phyloP scores from a whole-genome alignment of 805 yeast genomes.

The Yamadazyma tumulicola region DNA sequence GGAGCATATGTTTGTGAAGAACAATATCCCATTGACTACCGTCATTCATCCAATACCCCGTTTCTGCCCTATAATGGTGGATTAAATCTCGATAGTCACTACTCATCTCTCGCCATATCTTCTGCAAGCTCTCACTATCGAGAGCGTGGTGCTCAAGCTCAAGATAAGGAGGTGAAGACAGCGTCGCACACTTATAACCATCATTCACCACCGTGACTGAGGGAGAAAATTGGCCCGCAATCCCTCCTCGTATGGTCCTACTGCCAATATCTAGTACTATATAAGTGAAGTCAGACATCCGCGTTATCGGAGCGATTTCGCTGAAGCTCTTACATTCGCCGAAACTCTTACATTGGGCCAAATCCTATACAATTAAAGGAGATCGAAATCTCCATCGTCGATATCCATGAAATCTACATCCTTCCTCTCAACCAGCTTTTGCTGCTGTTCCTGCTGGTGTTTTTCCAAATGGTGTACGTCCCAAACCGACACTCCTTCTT shows the following conservation, averaged over 20 bases:
- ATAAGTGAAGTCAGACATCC: slow-evolving; percentile 11
- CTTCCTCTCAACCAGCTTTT: slow-evolving; percentile 5
- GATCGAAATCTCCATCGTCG: slow-evolving; percentile 44
- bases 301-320: no score
- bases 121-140: slow-evolving; percentile 11
- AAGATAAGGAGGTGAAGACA: slow-evolving; percentile 17
- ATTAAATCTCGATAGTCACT: slow-evolving; percentile 2
- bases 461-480: slow-evolving; percentile 60
- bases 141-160: slow-evolving; percentile 20
- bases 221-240: slow-evolving; percentile 24
- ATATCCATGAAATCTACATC: slow-evolving; percentile 44
- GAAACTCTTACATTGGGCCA: no score
- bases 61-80: slow-evolving; percentile 7
- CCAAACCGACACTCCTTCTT: slow-evolving; percentile 95
- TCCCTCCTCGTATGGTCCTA: slow-evolving; percentile 19
- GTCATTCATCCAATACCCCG: slow-evolving; percentile 10
- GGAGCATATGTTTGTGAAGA: slow-evolving; percentile 12
- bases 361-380: slow-evolving; percentile 14
- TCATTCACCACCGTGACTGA: slow-evolving; percentile 7
- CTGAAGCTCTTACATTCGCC: not conserved
- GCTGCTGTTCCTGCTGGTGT: slow-evolving; percentile 52
- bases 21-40: slow-evolving; percentile 3
- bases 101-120: not conserved
- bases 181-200: not conserved
- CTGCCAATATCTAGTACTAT: slow-evolving; percentile 16